Evolutionary conservation across 441 rosid genomes (phyloP).

Genomic region (Adansonia gregorii): DNA sequence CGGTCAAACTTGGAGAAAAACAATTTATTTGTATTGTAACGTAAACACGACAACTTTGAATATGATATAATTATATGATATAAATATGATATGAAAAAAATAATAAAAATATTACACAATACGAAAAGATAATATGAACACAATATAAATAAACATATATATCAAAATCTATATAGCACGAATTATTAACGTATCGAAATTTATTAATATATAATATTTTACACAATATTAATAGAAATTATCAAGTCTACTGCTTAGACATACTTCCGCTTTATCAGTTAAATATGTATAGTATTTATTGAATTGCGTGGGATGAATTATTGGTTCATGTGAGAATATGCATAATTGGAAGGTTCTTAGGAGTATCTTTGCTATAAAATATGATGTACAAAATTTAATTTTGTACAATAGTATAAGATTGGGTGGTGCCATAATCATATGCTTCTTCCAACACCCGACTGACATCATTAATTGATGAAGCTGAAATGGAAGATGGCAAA

Average conservation of each 20-base stretch:
- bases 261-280: background rate
- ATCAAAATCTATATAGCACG: too few species aligned
- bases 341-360: slow-evolving; percentile 42
- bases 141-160: too few species aligned
- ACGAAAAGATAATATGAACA: too few species aligned
- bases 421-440: background rate
- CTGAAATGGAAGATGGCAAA: background rate
- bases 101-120: too few species aligned
- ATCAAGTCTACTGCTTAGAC: background rate
- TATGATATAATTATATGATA: too few species aligned
- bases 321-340: slow-evolving; percentile 45
- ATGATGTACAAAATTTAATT: background rate
- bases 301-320: slow-evolving; percentile 35
- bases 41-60: too few species aligned
- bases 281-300: background rate
- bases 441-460: background rate
- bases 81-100: too few species aligned
- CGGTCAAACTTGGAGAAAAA: background rate
- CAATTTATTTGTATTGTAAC: background rate
- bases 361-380: slow-evolving; percentile 37
- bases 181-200: too few species aligned
- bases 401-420: background rate
- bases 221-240: too few species aligned
- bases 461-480: background rate
- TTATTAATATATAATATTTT: too few species aligned